Conservation (phyloP, 495 filamentous ascomycete genomes). For the Sabuloglossum arenarium region DNA sequence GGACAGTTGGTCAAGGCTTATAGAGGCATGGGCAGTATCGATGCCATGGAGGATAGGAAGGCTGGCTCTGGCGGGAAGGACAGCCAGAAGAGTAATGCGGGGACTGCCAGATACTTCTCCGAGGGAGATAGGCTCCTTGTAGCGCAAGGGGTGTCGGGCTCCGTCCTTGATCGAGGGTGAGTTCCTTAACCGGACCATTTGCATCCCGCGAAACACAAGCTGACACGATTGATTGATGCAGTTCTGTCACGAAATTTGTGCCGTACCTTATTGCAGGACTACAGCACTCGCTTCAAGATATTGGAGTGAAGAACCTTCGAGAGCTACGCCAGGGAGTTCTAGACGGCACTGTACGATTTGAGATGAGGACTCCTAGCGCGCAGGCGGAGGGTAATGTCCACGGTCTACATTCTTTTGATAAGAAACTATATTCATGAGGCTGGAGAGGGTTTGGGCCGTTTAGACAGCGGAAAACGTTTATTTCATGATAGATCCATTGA, state of each 20-base stretch:
- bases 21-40: slow-evolving; percentile 94
- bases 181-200: not conserved
- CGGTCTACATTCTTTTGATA: slow-evolving; percentile 91
- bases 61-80: slow-evolving; percentile 43
- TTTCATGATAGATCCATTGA: not conserved
- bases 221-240: slow-evolving; percentile 10
- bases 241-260: slow-evolving; percentile 79
- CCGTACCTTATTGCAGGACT: slow-evolving; percentile 89
- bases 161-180: slow-evolving; percentile 35
- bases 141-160: slow-evolving; percentile 81
- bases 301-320: slow-evolving; percentile 56
- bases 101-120: slow-evolving; percentile 95
- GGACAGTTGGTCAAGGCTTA: slow-evolving; percentile 98
- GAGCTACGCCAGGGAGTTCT: slow-evolving; percentile 57
- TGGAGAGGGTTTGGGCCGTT: not conserved
- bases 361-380: slow-evolving; percentile 82
- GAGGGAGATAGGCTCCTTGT: slow-evolving; percentile 88
- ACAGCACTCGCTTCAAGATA: slow-evolving; percentile 94
- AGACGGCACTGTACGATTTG: slow-evolving; percentile 69
- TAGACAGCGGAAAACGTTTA: not conserved
- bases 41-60: slow-evolving; percentile 99
- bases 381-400: slow-evolving; percentile 92
- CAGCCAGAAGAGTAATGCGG: slow-evolving; percentile 76
- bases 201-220: not conserved
- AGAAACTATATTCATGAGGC: slow-evolving; percentile 71